A percentile compares a stretch with the other conserved stretches of the same genome.
Evolutionary conservation across 2,329 filamentous ascomycete species (phyloP).

Genomic region (Scytalidium lignicola): DNA sequence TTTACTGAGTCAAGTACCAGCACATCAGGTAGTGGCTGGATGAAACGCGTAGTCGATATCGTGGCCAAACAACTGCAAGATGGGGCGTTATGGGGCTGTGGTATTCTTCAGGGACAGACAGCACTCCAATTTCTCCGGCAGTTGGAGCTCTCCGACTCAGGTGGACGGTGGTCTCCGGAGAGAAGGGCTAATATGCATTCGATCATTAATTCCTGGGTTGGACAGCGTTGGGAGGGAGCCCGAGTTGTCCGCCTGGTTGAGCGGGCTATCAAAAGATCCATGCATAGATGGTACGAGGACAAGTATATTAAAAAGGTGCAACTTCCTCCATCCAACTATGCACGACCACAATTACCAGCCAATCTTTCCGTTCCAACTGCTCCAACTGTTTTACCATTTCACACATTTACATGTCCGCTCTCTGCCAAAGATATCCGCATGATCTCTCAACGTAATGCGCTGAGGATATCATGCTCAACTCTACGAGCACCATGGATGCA

Average conservation of each 20-base stretch:
- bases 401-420: slow-evolving; percentile 93
- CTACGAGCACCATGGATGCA: slow-evolving; percentile 84
- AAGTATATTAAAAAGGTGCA: slow-evolving; percentile 60
- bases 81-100: slow-evolving; percentile 79
- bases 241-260: slow-evolving; percentile 79
- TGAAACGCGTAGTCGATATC: slow-evolving; percentile 84
- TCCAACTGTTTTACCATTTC: slow-evolving; percentile 92
- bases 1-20: slow-evolving; percentile 65
- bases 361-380: slow-evolving; percentile 75
- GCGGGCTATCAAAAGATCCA: slow-evolving; percentile 70
- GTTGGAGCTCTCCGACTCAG: slow-evolving; percentile 26
- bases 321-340: slow-evolving; percentile 55
- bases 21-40: slow-evolving; percentile 68
- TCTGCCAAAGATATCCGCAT: slow-evolving; percentile 86
- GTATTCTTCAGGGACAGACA: slow-evolving; percentile 54
- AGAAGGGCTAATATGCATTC: slow-evolving; percentile 27
- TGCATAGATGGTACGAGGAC: slow-evolving; percentile 86
- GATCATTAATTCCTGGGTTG: slow-evolving; percentile 55
- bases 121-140: slow-evolving; percentile 38
- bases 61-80: slow-evolving; percentile 84
- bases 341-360: slow-evolving; percentile 66
- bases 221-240: slow-evolving; percentile 81
- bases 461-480: slow-evolving; percentile 88
- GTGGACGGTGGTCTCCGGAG: slow-evolving; percentile 27
- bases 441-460: slow-evolving; percentile 91